phyloP scores from a whole-genome alignment of 2,329 filamentous ascomycete genomes.

The Cladosporium austrohemisphaericum region DNA sequence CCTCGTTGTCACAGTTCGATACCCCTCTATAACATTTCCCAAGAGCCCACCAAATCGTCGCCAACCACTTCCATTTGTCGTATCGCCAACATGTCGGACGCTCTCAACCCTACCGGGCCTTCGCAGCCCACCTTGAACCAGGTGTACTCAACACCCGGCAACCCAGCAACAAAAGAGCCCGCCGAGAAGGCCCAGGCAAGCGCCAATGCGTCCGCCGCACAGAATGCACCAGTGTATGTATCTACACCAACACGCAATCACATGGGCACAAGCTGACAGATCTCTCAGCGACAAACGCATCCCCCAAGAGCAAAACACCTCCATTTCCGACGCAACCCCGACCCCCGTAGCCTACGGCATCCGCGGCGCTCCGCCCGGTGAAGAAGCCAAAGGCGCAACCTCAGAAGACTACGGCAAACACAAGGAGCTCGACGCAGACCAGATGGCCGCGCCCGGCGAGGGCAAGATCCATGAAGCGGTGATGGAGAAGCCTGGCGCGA shows the following conservation, averaged over 20 bases:
- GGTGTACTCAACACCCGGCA: slow-evolving; percentile 46
- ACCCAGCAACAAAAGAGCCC: slow-evolving; percentile 42
- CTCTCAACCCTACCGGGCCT: slow-evolving; percentile 38
- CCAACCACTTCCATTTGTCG: background rate
- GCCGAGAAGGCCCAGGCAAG: slow-evolving; percentile 35
- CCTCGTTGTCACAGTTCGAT: too few species aligned
- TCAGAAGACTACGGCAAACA: slow-evolving; percentile 42
- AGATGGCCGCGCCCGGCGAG: slow-evolving; percentile 49
- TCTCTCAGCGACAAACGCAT: slow-evolving; percentile 34
- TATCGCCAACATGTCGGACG: slow-evolving; percentile 34
- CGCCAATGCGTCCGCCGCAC: slow-evolving; percentile 24
- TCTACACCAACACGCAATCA: background rate
- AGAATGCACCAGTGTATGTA: slow-evolving; percentile 16
- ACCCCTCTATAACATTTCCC: too few species aligned
- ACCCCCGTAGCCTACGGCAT: slow-evolving; percentile 41
- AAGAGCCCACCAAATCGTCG: too few species aligned
- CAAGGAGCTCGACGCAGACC: slow-evolving; percentile 45
- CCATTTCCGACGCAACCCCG: slow-evolving; percentile 35
- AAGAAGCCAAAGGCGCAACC: slow-evolving; percentile 40
- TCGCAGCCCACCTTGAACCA: slow-evolving; percentile 43
- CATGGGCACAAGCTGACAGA: background rate
- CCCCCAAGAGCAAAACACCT: slow-evolving; percentile 35
- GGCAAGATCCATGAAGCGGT: slow-evolving; percentile 43
- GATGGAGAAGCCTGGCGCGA: slow-evolving; percentile 34
- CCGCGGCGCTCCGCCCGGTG: slow-evolving; percentile 42